Conservation (phyloP, 2,329 filamentous ascomycete species). For the Pseudophaeomoniella oleicola region DNA sequence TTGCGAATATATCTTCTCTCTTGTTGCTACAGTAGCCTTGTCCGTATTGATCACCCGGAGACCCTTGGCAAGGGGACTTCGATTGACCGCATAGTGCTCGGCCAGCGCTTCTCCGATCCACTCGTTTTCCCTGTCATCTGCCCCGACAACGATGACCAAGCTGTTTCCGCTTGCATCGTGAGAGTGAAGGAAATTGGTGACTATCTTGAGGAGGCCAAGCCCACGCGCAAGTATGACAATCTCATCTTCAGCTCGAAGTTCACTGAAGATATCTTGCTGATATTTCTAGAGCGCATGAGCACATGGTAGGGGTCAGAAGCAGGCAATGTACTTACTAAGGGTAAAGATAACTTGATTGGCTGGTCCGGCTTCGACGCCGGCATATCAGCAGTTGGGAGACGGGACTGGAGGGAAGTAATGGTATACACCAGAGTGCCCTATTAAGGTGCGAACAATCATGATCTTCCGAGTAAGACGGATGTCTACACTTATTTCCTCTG, state of each 20-base stretch:
- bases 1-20: conserved; percentile 80
- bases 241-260: conserved; percentile 81
- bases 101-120: conserved; percentile 95
- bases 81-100: conserved; percentile 86
- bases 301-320: conserved; percentile 3
- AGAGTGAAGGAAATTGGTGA: conserved; percentile 92
- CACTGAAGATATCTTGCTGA: conserved; percentile 88
- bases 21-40: conserved; percentile 67
- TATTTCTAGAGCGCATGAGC: conserved; percentile 43
- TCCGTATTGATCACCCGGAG: conserved; percentile 91
- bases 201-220: conserved; percentile 76
- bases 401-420: too few relatives aligned
- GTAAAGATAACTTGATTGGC: conserved; percentile 49
- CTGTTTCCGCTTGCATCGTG: conserved; percentile 95
- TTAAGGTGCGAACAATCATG: too few relatives aligned
- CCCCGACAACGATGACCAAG: conserved; percentile 74
- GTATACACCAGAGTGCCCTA: too few relatives aligned
- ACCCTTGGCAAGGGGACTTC: conserved; percentile 65
- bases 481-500: too few relatives aligned
- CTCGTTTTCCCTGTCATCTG: conserved; percentile 83
- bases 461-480: too few relatives aligned
- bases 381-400: conserved; percentile 21
- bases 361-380: conserved; percentile 24
- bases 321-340: conserved; percentile 30
- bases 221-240: conserved; percentile 84